Evolutionary conservation across 768 basidiomycete species (phyloP), one percentile per base, ranked within the genome.

Genomic region (Lentinula sp.): DNA sequence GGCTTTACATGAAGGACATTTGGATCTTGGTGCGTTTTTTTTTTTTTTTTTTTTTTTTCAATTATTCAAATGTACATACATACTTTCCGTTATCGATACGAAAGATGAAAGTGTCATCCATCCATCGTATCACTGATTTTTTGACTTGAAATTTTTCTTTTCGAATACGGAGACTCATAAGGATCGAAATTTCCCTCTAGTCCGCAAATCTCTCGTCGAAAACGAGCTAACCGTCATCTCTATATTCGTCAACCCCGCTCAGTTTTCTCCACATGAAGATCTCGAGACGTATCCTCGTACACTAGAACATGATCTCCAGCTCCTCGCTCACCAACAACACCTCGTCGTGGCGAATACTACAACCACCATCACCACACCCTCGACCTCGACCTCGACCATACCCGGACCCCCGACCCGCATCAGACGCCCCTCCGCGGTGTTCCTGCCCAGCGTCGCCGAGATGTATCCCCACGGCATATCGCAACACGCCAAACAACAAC

Each of bases 191-290:
- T 23, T 3, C 28, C 3, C n/a, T 42, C 2, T 70, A 98, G 96
- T 98, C 23, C 80, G 83, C 61, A 79, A 78, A 54, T 95, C 93
- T 0, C 79, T 98, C 3, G 71, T 74, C 2, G 82, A 87, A 60
- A 95, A 95, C 68, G 91, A 94, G 60, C 73, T 87, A 43, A 98
- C 97, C 0, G 85, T 98, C 66, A 76, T 98, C 61, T 97, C 95
- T 32, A 93, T 99, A 66, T 99, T 98, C 72, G 95, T 99, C 62
- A 98, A 99, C 71, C 97, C 97, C 0, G 90, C 95, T 3, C 95
- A 98, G 72, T 99, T 99, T 67, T 93, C 96, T 1, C 95, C 93
- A 0, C 87, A 93, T 65, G 97, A 99, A 74, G 97, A 98, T 71
- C 84, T 98, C 3, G 80, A 81, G 32, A 85, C 88, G 5, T 99